phyloP scores from a whole-genome alignment of 2,329 filamentous ascomycete genomes.

The Rhinocladiella mackenziei region DNA sequence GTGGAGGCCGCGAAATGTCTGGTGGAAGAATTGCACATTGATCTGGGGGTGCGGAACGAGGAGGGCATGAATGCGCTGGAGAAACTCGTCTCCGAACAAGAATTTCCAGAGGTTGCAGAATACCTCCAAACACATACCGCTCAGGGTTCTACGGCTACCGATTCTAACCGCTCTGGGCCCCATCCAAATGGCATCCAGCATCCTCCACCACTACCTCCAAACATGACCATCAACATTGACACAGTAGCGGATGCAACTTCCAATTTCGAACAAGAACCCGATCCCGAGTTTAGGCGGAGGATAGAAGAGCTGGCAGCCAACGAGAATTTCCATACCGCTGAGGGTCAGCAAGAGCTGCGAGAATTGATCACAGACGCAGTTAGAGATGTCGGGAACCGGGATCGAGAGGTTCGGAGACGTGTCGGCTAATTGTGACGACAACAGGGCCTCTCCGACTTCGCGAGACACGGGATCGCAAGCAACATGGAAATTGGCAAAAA shows the following conservation, averaged over 20 bases:
- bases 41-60: constrained; percentile 61
- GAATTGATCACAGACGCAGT: constrained; percentile 78
- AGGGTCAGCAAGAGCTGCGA: constrained; percentile 74
- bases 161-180: constrained; percentile 21
- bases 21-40: constrained; percentile 75
- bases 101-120: constrained; percentile 69
- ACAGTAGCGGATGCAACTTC: constrained; percentile 57
- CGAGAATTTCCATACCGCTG: constrained; percentile 75
- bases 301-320: constrained; percentile 86
- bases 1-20: constrained; percentile 72
- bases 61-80: constrained; percentile 78
- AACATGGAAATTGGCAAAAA: no score
- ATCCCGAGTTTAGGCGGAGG: constrained; percentile 75
- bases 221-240: constrained; percentile 72
- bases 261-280: constrained; percentile 50
- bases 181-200: constrained; percentile 37
- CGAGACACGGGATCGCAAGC: no score
- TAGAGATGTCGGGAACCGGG: constrained; percentile 59
- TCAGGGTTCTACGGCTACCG: constrained; percentile 34
- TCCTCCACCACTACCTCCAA: constrained; percentile 66
- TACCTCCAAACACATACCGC: constrained; percentile 56
- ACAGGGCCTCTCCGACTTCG: not conserved
- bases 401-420: constrained; percentile 62
- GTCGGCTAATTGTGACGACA: constrained; percentile 48
- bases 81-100: constrained; percentile 72